Percentiles rank a stretch among this genome's conserved stretches.
These are phyloP conservation scores for Gentiana straminea DNA, from an alignment of 257 asterid species.

Conservation along the genomic window DNA sequence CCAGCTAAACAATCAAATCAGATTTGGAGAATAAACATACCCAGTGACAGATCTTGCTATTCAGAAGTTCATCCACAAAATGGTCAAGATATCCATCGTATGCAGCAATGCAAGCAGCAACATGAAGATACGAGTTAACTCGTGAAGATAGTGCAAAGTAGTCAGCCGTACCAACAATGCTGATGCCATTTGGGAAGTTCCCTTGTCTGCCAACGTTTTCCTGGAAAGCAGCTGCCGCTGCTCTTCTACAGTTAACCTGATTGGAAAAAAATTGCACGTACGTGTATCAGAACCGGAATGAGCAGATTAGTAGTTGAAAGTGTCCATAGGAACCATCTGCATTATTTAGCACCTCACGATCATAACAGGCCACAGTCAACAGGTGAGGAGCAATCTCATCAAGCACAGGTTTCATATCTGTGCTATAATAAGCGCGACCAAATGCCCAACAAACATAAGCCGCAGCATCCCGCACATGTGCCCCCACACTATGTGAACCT, in stretches of 20 bases:
- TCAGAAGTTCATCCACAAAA: conserved; percentile 73
- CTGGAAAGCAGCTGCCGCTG: conserved; percentile 99
- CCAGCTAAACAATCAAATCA: background rate
- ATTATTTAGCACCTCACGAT: conserved; percentile 73
- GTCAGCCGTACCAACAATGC: conserved; percentile 85
- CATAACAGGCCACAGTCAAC: conserved; percentile 84
- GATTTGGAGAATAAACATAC: conserved; percentile 36
- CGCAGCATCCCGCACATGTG: conserved; percentile 99
- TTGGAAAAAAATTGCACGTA: conserved; percentile 10
- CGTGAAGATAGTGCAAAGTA: conserved; percentile 96
- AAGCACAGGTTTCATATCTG: conserved; percentile 76
- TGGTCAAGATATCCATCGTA: conserved; percentile 76
- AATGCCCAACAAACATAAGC: conserved; percentile 99
- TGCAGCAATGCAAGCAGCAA: conserved; percentile 75
- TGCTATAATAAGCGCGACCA: conserved; percentile 79
- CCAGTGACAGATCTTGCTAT: conserved; percentile 91
- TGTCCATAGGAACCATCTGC: too few relatives aligned
- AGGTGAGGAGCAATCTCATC: conserved; percentile 89
- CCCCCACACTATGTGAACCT: conserved; percentile 98
- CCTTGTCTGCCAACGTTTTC: conserved; percentile 99
- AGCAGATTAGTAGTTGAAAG: too few relatives aligned
- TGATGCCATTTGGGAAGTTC: conserved; percentile 79
- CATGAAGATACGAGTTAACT: conserved; percentile 71
- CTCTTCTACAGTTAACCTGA: conserved; percentile 98
- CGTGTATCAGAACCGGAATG: too few relatives aligned